Conservation (phyloP, 2,329 filamentous ascomycete species). For the Fusarium piperis region DNA sequence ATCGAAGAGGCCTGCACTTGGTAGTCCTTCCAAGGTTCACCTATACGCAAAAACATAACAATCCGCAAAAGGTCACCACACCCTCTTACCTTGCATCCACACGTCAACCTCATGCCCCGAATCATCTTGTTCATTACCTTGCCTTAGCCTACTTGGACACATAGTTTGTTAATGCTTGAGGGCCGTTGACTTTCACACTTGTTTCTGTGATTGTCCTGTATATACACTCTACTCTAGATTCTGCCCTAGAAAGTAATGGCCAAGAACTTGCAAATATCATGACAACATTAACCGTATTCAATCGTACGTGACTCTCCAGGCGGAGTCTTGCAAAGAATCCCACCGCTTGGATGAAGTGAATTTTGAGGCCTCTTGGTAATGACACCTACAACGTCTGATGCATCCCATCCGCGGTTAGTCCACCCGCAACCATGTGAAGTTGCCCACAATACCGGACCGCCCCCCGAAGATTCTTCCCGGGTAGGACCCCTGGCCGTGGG, state of each 20-base stretch:
- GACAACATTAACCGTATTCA: slow-evolving; percentile 54
- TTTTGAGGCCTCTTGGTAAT: slow-evolving; percentile 20
- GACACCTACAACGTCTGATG: slow-evolving; percentile 5
- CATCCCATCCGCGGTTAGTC: slow-evolving; percentile 3
- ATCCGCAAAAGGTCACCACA: not conserved
- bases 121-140: not conserved
- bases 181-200: not conserved
- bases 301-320: slow-evolving; percentile 51
- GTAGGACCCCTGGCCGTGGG: slow-evolving; percentile 35
- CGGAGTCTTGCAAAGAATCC: slow-evolving; percentile 55
- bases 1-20: slow-evolving; percentile 38
- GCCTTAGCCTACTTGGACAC: not conserved
- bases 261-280: slow-evolving; percentile 55
- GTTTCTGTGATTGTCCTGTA: not conserved
- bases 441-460: slow-evolving; percentile 31
- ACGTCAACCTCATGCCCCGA: not conserved
- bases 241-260: slow-evolving; percentile 53
- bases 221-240: slow-evolving; percentile 22
- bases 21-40: slow-evolving; percentile 2
- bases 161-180: slow-evolving; percentile 1
- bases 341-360: slow-evolving; percentile 35
- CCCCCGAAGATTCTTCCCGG: slow-evolving; percentile 42
- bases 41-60: not conserved
- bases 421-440: not conserved
- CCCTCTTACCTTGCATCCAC: not conserved